Percentiles rank a stretch among this genome's conserved stretches.
Conservation (phyloP, 2,329 filamentous ascomycete species). For the Geosmithia putterillii region DNA sequence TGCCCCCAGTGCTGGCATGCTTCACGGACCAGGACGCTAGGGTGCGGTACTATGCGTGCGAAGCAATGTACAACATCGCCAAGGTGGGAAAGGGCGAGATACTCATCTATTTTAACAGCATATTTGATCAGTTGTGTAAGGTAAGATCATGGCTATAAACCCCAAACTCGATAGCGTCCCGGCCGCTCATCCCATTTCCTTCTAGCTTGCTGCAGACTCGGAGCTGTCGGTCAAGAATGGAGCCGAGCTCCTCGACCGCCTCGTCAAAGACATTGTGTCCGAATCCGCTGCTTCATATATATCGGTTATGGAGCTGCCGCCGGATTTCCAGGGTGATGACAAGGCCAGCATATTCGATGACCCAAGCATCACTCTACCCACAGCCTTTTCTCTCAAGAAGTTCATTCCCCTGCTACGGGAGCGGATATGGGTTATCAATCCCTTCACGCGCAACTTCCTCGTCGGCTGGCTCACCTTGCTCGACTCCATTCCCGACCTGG, state of each 20-base stretch:
- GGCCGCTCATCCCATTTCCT: background rate
- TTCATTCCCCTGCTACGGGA: slow-evolving; percentile 94
- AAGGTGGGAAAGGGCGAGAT: slow-evolving; percentile 99
- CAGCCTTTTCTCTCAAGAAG: slow-evolving; percentile 78
- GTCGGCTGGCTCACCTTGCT: slow-evolving; percentile 93
- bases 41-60: slow-evolving; percentile 95
- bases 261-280: slow-evolving; percentile 92
- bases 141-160: slow-evolving; percentile 29
- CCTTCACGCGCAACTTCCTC: slow-evolving; percentile 87
- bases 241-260: slow-evolving; percentile 82
- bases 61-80: slow-evolving; percentile 99
- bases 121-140: slow-evolving; percentile 96
- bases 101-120: slow-evolving; percentile 92
- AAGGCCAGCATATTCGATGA: slow-evolving; percentile 27
- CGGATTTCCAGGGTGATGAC: slow-evolving; percentile 31
- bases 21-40: slow-evolving; percentile 97
- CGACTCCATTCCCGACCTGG: slow-evolving; percentile 92
- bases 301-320: slow-evolving; percentile 62
- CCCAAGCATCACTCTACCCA: slow-evolving; percentile 45
- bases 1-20: slow-evolving; percentile 91
- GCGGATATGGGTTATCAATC: slow-evolving; percentile 85
- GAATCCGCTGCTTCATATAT: slow-evolving; percentile 93
- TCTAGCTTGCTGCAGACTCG: slow-evolving; percentile 82
- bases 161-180: background rate
- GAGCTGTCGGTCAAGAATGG: slow-evolving; percentile 98